Conservation (phyloP, 805 yeast genomes). For the Saturnispora dispora region DNA sequence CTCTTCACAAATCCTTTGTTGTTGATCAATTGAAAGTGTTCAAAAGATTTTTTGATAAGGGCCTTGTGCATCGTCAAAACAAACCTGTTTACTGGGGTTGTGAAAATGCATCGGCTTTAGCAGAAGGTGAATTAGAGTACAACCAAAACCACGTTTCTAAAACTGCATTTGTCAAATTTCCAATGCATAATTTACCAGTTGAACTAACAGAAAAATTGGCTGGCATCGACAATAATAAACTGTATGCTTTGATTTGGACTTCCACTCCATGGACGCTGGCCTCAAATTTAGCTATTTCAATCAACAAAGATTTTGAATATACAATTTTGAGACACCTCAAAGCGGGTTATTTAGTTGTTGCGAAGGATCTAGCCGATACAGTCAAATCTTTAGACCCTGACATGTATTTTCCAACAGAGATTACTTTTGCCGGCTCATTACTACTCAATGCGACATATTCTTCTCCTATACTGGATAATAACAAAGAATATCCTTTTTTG, state of each 20-base stretch:
- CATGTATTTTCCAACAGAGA: constrained; percentile 16
- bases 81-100: constrained; percentile 98
- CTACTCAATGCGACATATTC: constrained; percentile 38
- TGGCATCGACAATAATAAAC: constrained; percentile 9
- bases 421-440: constrained; percentile 32
- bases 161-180: constrained; percentile 64
- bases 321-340: constrained; percentile 33
- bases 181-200: constrained; percentile 28
- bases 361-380: constrained; percentile 36
- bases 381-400: constrained; percentile 28
- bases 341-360: constrained; percentile 48
- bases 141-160: constrained; percentile 58
- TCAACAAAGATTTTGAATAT: constrained; percentile 52
- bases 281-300: constrained; percentile 76
- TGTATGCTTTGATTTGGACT: constrained; percentile 71
- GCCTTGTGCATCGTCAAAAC: constrained; percentile 70
- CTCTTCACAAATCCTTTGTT: constrained; percentile 66
- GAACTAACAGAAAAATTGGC: constrained; percentile 11
- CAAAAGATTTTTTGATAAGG: constrained; percentile 50
- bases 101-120: constrained; percentile 87
- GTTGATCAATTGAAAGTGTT: constrained; percentile 66
- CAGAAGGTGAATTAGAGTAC: constrained; percentile 94
- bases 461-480: constrained; percentile 41
- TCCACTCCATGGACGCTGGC: constrained; percentile 98
- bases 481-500: constrained; percentile 45